Percentiles rank a stretch among this genome's conserved stretches.
Evolutionary conservation across 106 monocot species (phyloP).

Genomic region (Triglochin maritima): DNA sequence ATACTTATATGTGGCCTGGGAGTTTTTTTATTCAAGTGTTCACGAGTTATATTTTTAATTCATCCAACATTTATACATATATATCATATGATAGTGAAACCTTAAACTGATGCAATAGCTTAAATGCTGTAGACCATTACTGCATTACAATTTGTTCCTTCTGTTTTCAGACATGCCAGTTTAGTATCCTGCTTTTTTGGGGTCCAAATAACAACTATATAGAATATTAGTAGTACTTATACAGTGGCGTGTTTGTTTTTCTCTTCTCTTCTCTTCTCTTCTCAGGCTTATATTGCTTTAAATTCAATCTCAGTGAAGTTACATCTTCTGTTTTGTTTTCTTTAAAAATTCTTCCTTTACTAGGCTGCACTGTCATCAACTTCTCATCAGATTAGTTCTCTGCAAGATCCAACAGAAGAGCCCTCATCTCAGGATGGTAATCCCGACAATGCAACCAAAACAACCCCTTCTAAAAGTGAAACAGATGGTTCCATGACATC

Average conservation of each 20-base stretch:
- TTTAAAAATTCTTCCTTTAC: not conserved
- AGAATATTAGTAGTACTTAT: no score
- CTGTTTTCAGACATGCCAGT: no score
- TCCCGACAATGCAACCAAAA: slow-evolving; percentile 34
- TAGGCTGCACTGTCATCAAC: slow-evolving; percentile 5
- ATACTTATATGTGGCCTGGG: no score
- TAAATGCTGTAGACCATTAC: no score
- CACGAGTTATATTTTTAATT: no score
- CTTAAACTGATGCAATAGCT: no score
- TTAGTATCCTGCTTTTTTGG: no score
- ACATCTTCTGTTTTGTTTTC: not conserved
- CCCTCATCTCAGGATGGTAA: slow-evolving; percentile 48
- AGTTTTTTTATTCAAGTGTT: no score
- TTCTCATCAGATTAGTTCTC: not conserved
- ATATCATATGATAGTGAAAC: no score
- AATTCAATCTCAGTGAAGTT: not conserved
- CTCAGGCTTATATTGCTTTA: not conserved
- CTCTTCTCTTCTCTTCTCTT: not conserved
- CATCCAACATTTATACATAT: no score
- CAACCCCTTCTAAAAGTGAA: slow-evolving; percentile 44
- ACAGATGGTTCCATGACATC: slow-evolving; percentile 18
- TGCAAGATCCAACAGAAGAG: slow-evolving; percentile 60
- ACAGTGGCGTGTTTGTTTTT: not conserved
- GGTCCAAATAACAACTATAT: no score
- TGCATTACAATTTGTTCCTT: no score